These are phyloP conservation scores for Euphrasia confusa DNA, from an alignment of 257 asterid genomes.

Conservation along the genomic window DNA sequence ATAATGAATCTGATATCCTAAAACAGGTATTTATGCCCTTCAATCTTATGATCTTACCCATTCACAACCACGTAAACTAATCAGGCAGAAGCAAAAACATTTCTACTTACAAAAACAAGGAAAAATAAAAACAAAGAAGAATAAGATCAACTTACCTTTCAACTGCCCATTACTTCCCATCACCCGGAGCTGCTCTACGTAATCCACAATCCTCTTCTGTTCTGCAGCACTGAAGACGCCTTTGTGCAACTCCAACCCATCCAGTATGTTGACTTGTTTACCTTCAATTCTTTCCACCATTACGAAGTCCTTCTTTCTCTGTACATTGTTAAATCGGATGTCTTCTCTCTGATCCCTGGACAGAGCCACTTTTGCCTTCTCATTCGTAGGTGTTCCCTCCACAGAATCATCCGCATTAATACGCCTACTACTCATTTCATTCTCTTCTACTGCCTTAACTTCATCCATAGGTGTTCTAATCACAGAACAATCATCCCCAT, in stretches of 20 bases:
- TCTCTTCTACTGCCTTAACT: slow-evolving; percentile 45
- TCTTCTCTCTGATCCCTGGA: slow-evolving; percentile 57
- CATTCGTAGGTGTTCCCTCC: slow-evolving; percentile 30
- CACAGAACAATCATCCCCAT: too few relatives aligned
- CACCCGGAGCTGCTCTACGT: slow-evolving; percentile 45
- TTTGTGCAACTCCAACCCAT: slow-evolving; percentile 73
- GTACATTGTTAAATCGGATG: slow-evolving; percentile 40
- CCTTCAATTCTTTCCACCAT: slow-evolving; percentile 51
- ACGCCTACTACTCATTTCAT: slow-evolving; percentile 24
- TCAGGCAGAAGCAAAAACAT: neutral
- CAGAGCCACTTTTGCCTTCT: slow-evolving; percentile 44
- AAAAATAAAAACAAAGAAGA: neutral
- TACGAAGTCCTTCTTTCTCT: slow-evolving; percentile 53
- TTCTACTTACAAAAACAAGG: neutral
- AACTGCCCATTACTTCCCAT: slow-evolving; percentile 55
- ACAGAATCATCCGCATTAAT: slow-evolving; percentile 22
- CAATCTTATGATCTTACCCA: neutral
- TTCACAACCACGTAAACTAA: slow-evolving; percentile 3
- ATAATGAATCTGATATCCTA: neutral
- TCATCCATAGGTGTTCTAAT: slow-evolving; percentile 36
- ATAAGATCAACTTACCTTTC: slow-evolving; percentile 37
- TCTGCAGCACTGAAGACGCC: slow-evolving; percentile 68
- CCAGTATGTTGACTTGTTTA: slow-evolving; percentile 40
- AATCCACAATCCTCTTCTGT: slow-evolving; percentile 60
- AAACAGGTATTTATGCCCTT: neutral